Percentiles rank a stretch among this genome's conserved stretches.
These are phyloP conservation scores for Neonothopanus nambi DNA, from an alignment of 1,284 basidiomycete genomes.

Conservation along the genomic window DNA sequence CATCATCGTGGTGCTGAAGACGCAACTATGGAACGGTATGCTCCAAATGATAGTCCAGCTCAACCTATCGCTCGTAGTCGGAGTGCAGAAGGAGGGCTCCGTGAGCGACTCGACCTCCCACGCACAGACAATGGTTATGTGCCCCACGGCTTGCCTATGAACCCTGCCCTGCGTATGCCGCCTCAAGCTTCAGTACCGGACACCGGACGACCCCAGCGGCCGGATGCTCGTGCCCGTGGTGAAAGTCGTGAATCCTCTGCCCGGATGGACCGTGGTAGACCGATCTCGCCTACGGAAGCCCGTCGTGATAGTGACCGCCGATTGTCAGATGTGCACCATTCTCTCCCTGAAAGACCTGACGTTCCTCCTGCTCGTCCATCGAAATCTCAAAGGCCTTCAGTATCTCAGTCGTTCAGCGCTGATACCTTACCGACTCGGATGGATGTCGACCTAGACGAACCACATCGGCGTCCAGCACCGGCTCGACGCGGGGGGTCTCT, in stretches of 20 bases:
- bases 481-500: constrained; percentile 29
- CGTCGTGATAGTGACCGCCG: not conserved
- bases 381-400: not conserved
- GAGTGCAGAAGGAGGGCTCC: not conserved
- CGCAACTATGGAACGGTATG: too few relatives aligned
- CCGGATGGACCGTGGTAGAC: not conserved
- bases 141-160: not conserved
- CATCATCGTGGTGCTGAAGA: too few relatives aligned
- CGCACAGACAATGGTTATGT: too few relatives aligned
- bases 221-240: not conserved
- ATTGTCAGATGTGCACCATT: not conserved
- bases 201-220: not conserved
- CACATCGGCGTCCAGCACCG: not conserved
- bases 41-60: not conserved
- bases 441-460: not conserved
- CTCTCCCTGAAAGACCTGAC: not conserved
- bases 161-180: not conserved
- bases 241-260: not conserved
- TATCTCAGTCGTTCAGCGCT: too few relatives aligned
- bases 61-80: not conserved
- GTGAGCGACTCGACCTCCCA: too few relatives aligned
- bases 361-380: not conserved
- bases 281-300: not conserved
- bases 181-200: not conserved
- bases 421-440: not conserved